Base-by-base conservation (phyloP, 2,329 filamentous ascomycete species). In the Sporothrix curviconia region DNA sequence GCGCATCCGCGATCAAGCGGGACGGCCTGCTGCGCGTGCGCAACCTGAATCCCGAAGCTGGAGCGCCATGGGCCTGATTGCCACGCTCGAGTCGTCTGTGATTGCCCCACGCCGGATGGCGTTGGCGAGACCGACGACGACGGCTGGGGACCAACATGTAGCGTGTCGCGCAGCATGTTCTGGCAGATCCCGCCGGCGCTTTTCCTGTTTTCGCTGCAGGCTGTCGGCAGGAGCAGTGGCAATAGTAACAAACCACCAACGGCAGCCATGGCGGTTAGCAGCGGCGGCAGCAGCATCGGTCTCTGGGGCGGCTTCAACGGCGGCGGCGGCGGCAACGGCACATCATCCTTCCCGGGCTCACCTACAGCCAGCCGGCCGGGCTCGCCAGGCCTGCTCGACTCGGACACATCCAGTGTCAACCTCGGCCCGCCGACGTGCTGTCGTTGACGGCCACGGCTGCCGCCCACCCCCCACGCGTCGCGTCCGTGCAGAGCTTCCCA, bases 11-110 rank as follows among this genome's bases (percentile, higher is more conserved):
- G n/a, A 86, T 97, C 70, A 89, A 85, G 70, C 78, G 87, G 9
- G 90, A 96, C 64, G 92, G 92, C n/a, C 87, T 96, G 39, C 83
- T 97, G 69, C 85, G 90, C 63, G 87, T 89, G 39, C 84, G 84
- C 59, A 90, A 94, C 63, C 75, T 96, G 62, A n/a, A 81, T 96
- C 43, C 89, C 89, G 24, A 96, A 96, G 76, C 81, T 96, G 44
- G 92, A 96, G 75, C 83, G 91, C n/a, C 56, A 96, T 96, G 91
- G 91, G 92, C 1, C 72, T 97, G 54, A 84, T 96, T 52, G 78
- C 86, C 0, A 87, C 81, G 24, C 80, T 89, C 55, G 86, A 95
- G 65, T 90, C 89, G 0, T 80, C 82, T 1, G 88, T 94, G 0
- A 80, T 82, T 25, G 19, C 24, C 28, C n/a, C 28, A 40, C 30